phyloP scores from a whole-genome alignment of 2,329 filamentous ascomycete genomes.

The Aspergillus sp. region DNA sequence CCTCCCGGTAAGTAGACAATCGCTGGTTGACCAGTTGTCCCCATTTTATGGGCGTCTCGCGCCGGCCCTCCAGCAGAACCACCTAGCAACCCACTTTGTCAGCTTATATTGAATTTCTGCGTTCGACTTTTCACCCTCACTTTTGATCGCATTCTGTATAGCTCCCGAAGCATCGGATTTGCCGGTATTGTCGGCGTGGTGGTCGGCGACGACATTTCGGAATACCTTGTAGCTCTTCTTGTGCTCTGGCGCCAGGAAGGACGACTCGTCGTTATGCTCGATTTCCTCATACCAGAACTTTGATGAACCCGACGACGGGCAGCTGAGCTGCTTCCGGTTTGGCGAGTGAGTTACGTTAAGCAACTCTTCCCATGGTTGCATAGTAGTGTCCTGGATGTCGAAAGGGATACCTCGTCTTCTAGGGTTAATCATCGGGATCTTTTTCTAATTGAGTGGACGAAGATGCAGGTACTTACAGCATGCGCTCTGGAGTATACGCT shows the following conservation, averaged over 20 bases:
- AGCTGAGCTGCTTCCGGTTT: slow-evolving; percentile 2
- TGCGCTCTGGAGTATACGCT: slow-evolving; percentile 7
- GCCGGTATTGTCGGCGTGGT: slow-evolving; percentile 35
- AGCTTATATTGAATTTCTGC: not conserved
- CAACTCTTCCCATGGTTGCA: slow-evolving; percentile 19
- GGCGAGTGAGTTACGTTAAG: slow-evolving; percentile 11
- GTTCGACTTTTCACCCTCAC: slow-evolving; percentile 9
- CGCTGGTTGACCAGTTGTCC: slow-evolving; percentile 31
- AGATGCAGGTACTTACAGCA: slow-evolving; percentile 5
- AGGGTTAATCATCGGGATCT: not conserved
- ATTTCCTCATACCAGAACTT: slow-evolving; percentile 32
- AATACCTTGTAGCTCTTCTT: slow-evolving; percentile 36
- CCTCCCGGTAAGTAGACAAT: slow-evolving; percentile 33
- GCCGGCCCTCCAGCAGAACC: slow-evolving; percentile 26
- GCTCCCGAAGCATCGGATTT: slow-evolving; percentile 27
- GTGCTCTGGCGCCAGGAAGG: slow-evolving; percentile 23
- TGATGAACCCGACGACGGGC: slow-evolving; percentile 3
- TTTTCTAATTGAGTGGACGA: not conserved
- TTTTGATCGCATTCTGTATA: slow-evolving; percentile 32
- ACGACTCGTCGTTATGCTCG: slow-evolving; percentile 29
- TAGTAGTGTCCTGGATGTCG: slow-evolving; percentile 17
- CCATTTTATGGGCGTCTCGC: slow-evolving; percentile 26
- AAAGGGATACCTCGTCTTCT: slow-evolving; percentile 21
- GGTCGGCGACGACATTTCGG: slow-evolving; percentile 37
- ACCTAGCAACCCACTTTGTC: slow-evolving; percentile 8